Percentiles rank a stretch among this genome's conserved stretches.
These are phyloP conservation scores for Fennellomyces sp. DNA, from an alignment of 371 early-diverging fungal genomes.

Conservation along the genomic window DNA sequence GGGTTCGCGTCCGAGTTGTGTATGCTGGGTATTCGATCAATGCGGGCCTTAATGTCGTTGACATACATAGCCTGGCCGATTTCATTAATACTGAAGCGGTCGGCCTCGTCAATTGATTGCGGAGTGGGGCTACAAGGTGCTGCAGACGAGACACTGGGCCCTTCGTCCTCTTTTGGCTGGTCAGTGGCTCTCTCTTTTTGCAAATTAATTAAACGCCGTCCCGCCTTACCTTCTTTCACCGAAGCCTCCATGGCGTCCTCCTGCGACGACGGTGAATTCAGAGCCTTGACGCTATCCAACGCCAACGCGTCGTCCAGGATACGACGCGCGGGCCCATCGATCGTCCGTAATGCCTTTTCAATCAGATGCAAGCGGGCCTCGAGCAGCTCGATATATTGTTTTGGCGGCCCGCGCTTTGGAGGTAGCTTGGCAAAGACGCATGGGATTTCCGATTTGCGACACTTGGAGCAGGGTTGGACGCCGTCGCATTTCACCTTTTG, in stretches of 20 bases:
- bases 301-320: constrained; percentile 28
- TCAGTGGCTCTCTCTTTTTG: no score
- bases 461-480: constrained; percentile 49
- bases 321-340: constrained; percentile 28
- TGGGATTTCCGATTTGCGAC: constrained; percentile 35
- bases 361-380: constrained; percentile 46
- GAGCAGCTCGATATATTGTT: constrained; percentile 50
- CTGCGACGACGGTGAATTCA: not conserved
- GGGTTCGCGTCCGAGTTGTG: not conserved
- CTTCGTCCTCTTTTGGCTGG: constrained; percentile 10
- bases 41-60: constrained; percentile 28
- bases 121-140: constrained; percentile 27
- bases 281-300: not conserved
- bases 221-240: not conserved
- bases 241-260: not conserved
- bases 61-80: constrained; percentile 50
- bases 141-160: constrained; percentile 11
- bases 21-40: constrained; percentile 33
- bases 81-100: constrained; percentile 40
- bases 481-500: constrained; percentile 62
- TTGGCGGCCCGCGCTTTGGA: constrained; percentile 49
- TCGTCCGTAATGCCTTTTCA: constrained; percentile 42
- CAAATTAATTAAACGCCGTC: no score
- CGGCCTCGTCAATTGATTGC: constrained; percentile 8
- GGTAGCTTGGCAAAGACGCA: constrained; percentile 51